phyloP scores from a whole-genome alignment of 768 basidiomycete genomes.

The Tricholoma matsutake region DNA sequence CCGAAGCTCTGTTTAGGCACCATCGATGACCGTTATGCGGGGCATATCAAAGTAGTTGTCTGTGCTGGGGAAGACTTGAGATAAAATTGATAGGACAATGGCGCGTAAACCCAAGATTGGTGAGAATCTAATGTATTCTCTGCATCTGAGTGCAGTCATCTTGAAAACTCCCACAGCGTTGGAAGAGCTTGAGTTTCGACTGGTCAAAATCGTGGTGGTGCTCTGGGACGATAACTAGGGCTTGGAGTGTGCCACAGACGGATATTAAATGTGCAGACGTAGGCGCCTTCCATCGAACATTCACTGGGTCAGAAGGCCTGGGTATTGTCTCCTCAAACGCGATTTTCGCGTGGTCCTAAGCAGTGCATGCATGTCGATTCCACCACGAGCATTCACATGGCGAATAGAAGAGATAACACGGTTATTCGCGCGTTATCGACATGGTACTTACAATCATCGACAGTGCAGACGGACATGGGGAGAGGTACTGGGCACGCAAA shows the following conservation, averaged over 20 bases:
- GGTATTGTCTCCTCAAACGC: not conserved
- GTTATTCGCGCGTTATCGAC: not conserved
- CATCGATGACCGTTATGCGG: slow-evolving; percentile 50
- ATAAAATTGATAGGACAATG: not conserved
- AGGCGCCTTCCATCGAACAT: not conserved
- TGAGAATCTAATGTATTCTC: slow-evolving; percentile 39
- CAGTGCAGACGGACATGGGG: too few relatives aligned
- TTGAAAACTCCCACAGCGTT: not conserved
- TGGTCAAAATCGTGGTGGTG: not conserved
- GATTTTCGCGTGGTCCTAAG: not conserved
- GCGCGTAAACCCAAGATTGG: slow-evolving; percentile 35
- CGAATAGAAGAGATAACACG: too few relatives aligned
- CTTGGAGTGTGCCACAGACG: not conserved
- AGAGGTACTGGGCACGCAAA: too few relatives aligned
- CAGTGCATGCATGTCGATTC: too few relatives aligned
- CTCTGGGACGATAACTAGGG: too few relatives aligned
- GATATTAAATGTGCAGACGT: not conserved
- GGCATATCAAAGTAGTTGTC: slow-evolving; percentile 41
- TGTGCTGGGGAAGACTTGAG: slow-evolving; percentile 26
- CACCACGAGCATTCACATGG: too few relatives aligned
- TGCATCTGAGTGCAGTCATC: slow-evolving; percentile 29
- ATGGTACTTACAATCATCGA: not conserved
- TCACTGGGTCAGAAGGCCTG: too few relatives aligned
- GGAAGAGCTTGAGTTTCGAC: not conserved
- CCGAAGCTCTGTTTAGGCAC: slow-evolving; percentile 8